Conservation (phyloP, 768 basidiomycete genomes). For the Pulveroboletus sp. region DNA sequence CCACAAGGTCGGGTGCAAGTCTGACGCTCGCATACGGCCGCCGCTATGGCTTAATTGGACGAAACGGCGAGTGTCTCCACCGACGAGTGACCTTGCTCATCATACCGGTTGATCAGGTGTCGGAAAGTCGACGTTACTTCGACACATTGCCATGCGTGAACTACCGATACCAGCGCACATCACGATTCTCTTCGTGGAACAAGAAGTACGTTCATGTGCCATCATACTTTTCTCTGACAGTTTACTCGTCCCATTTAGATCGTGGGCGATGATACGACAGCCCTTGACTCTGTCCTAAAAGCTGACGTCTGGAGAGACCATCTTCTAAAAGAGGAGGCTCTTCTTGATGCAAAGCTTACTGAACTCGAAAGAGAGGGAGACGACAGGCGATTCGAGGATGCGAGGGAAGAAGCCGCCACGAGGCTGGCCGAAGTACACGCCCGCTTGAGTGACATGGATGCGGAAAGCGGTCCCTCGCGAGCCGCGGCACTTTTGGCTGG, state of each 20-base stretch:
- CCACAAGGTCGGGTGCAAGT: slow-evolving; percentile 69
- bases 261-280: slow-evolving; percentile 87
- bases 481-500: slow-evolving; percentile 88
- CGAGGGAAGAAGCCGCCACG: slow-evolving; percentile 76
- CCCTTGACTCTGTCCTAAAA: slow-evolving; percentile 93
- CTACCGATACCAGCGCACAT: slow-evolving; percentile 92
- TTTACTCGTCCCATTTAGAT: slow-evolving; percentile 44
- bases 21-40: slow-evolving; percentile 86
- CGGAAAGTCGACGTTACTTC: slow-evolving; percentile 93
- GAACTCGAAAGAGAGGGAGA: slow-evolving; percentile 71
- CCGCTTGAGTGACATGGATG: slow-evolving; percentile 95
- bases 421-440: slow-evolving; percentile 87
- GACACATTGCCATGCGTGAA: slow-evolving; percentile 93
- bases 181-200: slow-evolving; percentile 96
- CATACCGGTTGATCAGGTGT: slow-evolving; percentile 48
- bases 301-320: slow-evolving; percentile 99
- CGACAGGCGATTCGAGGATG: slow-evolving; percentile 77
- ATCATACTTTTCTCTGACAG: background rate
- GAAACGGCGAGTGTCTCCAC: slow-evolving; percentile 50
- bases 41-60: slow-evolving; percentile 88
- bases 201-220: slow-evolving; percentile 58
- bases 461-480: slow-evolving; percentile 92
- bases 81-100: background rate
- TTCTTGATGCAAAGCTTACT: slow-evolving; percentile 66
- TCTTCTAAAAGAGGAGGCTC: slow-evolving; percentile 76